Base-by-base conservation (phyloP, 768 basidiomycete species). In the Tubosaeta brunneosetosa region DNA sequence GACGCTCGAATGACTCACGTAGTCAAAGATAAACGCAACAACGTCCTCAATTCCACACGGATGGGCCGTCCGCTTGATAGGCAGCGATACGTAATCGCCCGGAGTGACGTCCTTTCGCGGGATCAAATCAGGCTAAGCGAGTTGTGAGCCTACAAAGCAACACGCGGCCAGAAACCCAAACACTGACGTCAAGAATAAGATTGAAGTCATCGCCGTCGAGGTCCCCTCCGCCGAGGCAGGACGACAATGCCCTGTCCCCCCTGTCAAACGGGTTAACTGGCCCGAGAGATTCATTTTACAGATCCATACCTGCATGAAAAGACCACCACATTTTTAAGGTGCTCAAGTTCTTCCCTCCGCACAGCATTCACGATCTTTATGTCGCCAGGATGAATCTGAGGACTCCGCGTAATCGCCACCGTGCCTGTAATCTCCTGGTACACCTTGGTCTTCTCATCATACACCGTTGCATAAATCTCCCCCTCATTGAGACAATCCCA, bases 201-300 rank as follows among this genome's bases (percentile, higher is more conserved):
- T 77, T 78, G 49, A 77, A 81, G 19, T 76, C 73, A 49, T 80
- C 78, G 5, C 78, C 79, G 55, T 81, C 79, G 43, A 80, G 63
- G 62, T 81, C 79, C 8, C 80, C 80, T 22, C 79, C 80, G 26
- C 79, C 79, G 14, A 81, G 72, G 53, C 70, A 72, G 11, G 75
- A 76, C 1, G 78, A 73, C 12, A 81, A 54, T 16, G 76, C 65
- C 49, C 78, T 71, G 34, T 67, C 34, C 9, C 78, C 78, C 69
- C 73, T 74, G 44, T 19, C 50, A 38, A 50, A 17, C 32, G 40
- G 40, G 1, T 45, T 40, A 64, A 51, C 50, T 47, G 41, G 46
- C 46, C 2, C 46, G 41, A 46, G 31, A 3, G 31, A 29, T n/a
- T 3, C 29, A 43, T 44, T n/a, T 13, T 22, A 6, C 19, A 16